Conservation (phyloP, 768 basidiomycete species). For the Vararia minispora region DNA sequence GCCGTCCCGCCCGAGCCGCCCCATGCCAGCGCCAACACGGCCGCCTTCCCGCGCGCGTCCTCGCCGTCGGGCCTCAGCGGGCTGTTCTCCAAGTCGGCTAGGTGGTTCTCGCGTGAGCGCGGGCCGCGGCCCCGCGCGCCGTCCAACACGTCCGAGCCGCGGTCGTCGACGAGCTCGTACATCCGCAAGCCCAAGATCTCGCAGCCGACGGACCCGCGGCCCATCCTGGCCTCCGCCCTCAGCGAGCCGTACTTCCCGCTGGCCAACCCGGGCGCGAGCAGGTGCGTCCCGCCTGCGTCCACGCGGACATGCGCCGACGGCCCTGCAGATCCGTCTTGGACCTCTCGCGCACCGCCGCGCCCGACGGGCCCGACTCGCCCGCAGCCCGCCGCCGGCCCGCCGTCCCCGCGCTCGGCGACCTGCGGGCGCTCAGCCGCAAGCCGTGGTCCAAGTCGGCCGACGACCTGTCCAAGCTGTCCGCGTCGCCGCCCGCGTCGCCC, state of each 20-base stretch:
- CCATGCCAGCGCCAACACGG: slow-evolving; percentile 7
- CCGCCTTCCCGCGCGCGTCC: slow-evolving; percentile 36
- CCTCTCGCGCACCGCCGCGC: slow-evolving; percentile 36
- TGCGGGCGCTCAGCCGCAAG: slow-evolving; percentile 57
- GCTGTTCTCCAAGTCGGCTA: slow-evolving; percentile 55
- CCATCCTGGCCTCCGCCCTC: slow-evolving; percentile 40
- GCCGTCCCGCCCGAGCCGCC: slow-evolving; percentile 5
- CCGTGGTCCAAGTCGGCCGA: slow-evolving; percentile 76
- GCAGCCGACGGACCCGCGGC: slow-evolving; percentile 72
- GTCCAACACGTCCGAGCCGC: slow-evolving; percentile 33
- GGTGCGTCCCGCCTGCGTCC: slow-evolving; percentile 30
- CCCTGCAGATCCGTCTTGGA: slow-evolving; percentile 60
- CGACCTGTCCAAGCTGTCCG: slow-evolving; percentile 52
- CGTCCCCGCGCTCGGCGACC: slow-evolving; percentile 48
- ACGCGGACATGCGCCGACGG: no score
- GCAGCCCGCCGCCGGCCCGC: slow-evolving; percentile 20
- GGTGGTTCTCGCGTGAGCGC: slow-evolving; percentile 42
- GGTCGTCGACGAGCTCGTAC: slow-evolving; percentile 26
- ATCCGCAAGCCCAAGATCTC: slow-evolving; percentile 70
- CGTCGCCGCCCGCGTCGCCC: slow-evolving; percentile 22
- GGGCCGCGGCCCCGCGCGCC: slow-evolving; percentile 31
- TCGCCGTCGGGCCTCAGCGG: slow-evolving; percentile 62
- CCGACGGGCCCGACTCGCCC: no score
- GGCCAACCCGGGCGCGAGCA: slow-evolving; percentile 29
- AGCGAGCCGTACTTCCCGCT: slow-evolving; percentile 33